These are phyloP conservation scores for Aspergillus leporis DNA, from an alignment of 495 filamentous ascomycete genomes.

Conservation along the genomic window DNA sequence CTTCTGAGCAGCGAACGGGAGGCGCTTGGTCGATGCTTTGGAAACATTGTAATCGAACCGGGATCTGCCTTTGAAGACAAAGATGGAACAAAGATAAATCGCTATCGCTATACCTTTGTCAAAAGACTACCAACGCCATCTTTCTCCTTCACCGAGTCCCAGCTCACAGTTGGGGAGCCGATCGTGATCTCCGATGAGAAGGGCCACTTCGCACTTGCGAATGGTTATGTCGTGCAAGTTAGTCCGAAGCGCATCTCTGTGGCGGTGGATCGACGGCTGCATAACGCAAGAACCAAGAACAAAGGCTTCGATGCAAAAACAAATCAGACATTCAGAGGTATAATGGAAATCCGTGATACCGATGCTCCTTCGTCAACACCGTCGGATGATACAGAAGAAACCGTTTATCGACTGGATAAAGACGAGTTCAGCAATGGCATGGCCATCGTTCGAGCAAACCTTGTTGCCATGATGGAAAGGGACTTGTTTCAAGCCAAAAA, in stretches of 20 bases:
- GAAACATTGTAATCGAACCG: conserved; percentile 74
- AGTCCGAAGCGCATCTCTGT: conserved; percentile 74
- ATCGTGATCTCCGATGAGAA: conserved; percentile 95
- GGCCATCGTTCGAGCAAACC: conserved; percentile 90
- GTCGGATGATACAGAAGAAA: conserved; percentile 50
- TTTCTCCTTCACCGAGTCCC: conserved; percentile 87
- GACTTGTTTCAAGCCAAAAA: conserved; percentile 69
- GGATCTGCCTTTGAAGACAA: conserved; percentile 67
- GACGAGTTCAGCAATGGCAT: conserved; percentile 98
- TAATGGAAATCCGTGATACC: conserved; percentile 79
- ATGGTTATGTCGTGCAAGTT: conserved; percentile 82
- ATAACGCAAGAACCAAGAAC: conserved; percentile 76
- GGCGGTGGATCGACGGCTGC: conserved; percentile 82
- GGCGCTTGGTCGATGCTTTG: conserved; percentile 76
- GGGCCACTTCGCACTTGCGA: conserved; percentile 90
- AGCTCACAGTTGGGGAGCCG: conserved; percentile 85
- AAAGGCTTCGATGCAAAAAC: conserved; percentile 68
- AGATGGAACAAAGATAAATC: conserved; percentile 78
- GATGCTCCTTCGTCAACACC: conserved; percentile 32
- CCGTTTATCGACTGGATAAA: conserved; percentile 87
- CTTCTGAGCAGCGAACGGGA: conserved; percentile 89
- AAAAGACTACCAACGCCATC: conserved; percentile 57
- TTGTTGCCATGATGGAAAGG: conserved; percentile 87
- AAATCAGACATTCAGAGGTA: conserved; percentile 86
- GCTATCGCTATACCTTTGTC: conserved; percentile 79